Conservation (phyloP, 106 monocot species). For the Allium sativum region DNA sequence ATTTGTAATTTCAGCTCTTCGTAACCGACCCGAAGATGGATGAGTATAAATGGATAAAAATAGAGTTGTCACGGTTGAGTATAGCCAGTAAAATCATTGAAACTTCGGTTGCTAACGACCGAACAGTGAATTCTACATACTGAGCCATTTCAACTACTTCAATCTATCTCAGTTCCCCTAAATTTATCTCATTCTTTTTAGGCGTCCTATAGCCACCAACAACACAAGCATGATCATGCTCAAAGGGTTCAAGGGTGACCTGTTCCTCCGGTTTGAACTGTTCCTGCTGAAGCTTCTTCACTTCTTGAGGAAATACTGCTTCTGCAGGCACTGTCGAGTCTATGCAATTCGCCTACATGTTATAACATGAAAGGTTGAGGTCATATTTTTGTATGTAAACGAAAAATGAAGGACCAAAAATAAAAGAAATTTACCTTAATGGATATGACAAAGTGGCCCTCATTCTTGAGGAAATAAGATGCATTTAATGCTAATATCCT, state of each 20-base stretch:
- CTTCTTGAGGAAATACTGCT: conserved; percentile 73
- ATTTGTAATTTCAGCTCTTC: too few relatives aligned
- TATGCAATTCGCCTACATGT: conserved; percentile 65
- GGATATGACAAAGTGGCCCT: conserved; percentile 84
- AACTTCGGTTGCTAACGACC: too few relatives aligned
- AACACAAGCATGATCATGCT: conserved; percentile 85
- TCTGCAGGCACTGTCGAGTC: conserved; percentile 84
- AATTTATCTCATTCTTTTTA: conserved; percentile 63
- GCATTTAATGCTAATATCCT: conserved; percentile 82
- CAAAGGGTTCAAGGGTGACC: conserved; percentile 77
- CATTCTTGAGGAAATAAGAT: conserved; percentile 75
- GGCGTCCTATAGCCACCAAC: conserved; percentile 77
- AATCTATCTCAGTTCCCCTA: too few relatives aligned
- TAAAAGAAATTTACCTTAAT: conserved; percentile 55
- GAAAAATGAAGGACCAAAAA: not conserved
- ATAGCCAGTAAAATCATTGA: too few relatives aligned
- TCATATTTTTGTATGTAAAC: too few relatives aligned
- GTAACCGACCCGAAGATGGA: too few relatives aligned
- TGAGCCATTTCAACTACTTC: too few relatives aligned
- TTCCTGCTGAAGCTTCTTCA: conserved; percentile 73
- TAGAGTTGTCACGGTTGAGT: too few relatives aligned
- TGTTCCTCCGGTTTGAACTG: conserved; percentile 87
- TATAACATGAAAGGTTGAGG: not conserved
- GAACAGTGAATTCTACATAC: too few relatives aligned
- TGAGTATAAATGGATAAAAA: too few relatives aligned